These are phyloP conservation scores for Bjerkandera adusta DNA, from an alignment of 1,284 basidiomycete species.

Conservation along the genomic window DNA sequence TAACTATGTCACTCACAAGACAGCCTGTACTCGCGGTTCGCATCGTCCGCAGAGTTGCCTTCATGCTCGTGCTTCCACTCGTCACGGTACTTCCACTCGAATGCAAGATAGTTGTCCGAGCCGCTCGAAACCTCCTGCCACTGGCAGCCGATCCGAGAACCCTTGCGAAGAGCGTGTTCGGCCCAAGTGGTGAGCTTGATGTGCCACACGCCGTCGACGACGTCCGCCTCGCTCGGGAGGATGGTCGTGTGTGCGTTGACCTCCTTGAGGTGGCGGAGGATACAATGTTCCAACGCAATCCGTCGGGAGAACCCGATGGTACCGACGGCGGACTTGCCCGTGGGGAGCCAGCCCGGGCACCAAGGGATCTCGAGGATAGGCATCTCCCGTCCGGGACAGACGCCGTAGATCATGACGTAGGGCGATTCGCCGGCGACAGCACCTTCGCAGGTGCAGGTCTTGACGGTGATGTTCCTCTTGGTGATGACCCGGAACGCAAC, in stretches of 20 bases:
- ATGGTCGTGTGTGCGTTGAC: conserved; percentile 30
- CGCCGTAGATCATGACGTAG: conserved; percentile 26
- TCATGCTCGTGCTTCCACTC: conserved; percentile 7
- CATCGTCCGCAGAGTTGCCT: background rate
- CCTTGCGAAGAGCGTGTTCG: conserved; percentile 18
- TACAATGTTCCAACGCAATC: conserved; percentile 21
- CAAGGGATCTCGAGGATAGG: conserved; percentile 14
- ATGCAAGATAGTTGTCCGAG: background rate
- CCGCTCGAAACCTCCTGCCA: background rate
- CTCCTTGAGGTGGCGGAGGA: conserved; percentile 22
- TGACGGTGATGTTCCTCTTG: conserved; percentile 3
- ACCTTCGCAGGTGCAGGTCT: background rate
- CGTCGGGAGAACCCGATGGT: conserved; percentile 24
- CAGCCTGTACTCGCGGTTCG: conserved; percentile 5
- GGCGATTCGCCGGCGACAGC: conserved; percentile 10
- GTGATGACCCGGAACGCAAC: conserved; percentile 10
- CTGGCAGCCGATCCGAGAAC: background rate
- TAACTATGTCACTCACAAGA: background rate
- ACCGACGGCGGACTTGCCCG: conserved; percentile 19
- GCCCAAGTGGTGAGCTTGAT: conserved; percentile 21
- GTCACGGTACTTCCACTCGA: conserved; percentile 9
- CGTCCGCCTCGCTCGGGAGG: conserved; percentile 23
- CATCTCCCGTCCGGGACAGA: conserved; percentile 17
- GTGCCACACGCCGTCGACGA: conserved; percentile 18
- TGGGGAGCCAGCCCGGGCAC: conserved; percentile 20